These are phyloP conservation scores for Paecilomyces niveus DNA, from an alignment of 2,329 filamentous ascomycete species.

Conservation along the genomic window DNA sequence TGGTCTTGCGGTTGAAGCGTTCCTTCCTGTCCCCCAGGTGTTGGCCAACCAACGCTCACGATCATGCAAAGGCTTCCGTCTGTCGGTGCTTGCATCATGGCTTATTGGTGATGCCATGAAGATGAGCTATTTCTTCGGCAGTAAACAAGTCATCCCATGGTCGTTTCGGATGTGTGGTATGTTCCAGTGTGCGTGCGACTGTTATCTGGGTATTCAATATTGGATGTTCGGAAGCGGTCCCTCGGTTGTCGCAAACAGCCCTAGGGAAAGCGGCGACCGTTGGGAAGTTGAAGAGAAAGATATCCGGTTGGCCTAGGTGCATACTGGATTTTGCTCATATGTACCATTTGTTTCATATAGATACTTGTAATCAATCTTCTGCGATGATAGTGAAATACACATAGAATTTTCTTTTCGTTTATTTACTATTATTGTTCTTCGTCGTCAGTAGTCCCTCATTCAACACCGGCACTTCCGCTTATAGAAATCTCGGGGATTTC, in stretches of 20 bases:
- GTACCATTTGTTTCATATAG: background rate
- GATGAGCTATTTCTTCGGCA: slow-evolving; percentile 44
- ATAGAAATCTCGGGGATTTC: background rate
- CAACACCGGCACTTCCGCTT: background rate
- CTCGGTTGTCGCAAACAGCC: slow-evolving; percentile 13
- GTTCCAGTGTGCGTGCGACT: slow-evolving; percentile 43
- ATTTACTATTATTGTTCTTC: background rate
- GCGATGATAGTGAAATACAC: background rate
- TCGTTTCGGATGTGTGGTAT: slow-evolving; percentile 43
- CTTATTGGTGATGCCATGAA: slow-evolving; percentile 45
- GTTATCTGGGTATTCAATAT: slow-evolving; percentile 42
- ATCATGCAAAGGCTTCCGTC: slow-evolving; percentile 43
- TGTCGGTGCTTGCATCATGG: slow-evolving; percentile 43
- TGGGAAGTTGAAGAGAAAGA: slow-evolving; percentile 29
- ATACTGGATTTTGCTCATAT: background rate
- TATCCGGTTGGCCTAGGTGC: slow-evolving; percentile 28
- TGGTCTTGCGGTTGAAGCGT: slow-evolving; percentile 42
- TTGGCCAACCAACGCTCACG: slow-evolving; percentile 40
- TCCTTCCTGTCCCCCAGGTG: slow-evolving; percentile 42
- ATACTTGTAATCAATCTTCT: background rate
- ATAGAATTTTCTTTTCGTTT: background rate
- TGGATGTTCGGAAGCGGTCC: slow-evolving; percentile 37
- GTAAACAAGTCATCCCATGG: slow-evolving; percentile 37
- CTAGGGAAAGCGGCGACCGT: slow-evolving; percentile 16
- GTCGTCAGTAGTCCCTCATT: background rate